phyloP scores from a whole-genome alignment of 1,284 basidiomycete species.

The Ganoderma boninense region DNA sequence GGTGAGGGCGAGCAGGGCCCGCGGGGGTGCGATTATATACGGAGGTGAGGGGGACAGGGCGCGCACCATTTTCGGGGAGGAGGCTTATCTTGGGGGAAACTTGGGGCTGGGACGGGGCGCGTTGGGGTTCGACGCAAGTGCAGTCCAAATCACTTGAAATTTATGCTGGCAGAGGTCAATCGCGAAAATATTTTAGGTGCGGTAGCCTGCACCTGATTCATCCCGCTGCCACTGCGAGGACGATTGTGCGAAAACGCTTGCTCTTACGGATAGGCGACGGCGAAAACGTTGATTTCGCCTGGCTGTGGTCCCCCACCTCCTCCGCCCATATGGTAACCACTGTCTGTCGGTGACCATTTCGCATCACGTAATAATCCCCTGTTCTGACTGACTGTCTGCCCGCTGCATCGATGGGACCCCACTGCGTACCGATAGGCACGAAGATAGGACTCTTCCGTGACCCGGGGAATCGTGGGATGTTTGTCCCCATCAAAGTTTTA shows the following conservation, averaged over 20 bases:
- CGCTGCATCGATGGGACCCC: neutral
- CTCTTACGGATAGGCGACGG: neutral
- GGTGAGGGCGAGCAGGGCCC: slow-evolving; percentile 10
- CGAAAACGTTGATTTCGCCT: neutral
- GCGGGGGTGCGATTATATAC: slow-evolving; percentile 14
- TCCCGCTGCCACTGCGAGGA: neutral
- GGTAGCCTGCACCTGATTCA: slow-evolving; percentile 8
- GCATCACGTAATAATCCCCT: slow-evolving; percentile 5
- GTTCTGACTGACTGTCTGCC: slow-evolving; percentile 7
- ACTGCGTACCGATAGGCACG: neutral
- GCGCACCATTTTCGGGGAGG: slow-evolving; percentile 18
- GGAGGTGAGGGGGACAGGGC: slow-evolving; percentile 15
- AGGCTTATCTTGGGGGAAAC: slow-evolving; percentile 14
- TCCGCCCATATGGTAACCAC: neutral
- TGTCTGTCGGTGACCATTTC: slow-evolving; percentile 6
- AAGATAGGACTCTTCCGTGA: neutral
- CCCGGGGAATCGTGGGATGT: neutral
- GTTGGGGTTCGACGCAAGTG: neutral
- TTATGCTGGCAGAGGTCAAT: too few relatives aligned
- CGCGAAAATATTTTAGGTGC: neutral
- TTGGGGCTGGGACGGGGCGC: neutral
- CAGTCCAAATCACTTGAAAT: neutral
- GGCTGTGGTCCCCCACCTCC: too few relatives aligned
- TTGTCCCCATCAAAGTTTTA: neutral
- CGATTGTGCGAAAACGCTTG: neutral